Base-by-base conservation (phyloP, 2,329 filamentous ascomycete species). In the Myriosclerotinia curreyana region DNA sequence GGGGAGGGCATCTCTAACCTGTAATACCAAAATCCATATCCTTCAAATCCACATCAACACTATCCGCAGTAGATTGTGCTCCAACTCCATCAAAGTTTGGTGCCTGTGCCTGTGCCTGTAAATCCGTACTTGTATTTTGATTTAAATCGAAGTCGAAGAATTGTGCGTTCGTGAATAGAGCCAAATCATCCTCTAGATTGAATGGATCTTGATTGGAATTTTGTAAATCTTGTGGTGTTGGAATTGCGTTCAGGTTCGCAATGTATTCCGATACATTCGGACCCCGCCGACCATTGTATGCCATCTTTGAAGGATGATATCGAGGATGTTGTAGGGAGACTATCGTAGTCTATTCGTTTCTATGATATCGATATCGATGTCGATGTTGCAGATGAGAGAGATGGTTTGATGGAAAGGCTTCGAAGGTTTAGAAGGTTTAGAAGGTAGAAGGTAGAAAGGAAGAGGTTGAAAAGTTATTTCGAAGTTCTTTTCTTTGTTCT, bases 221-320 rank as follows among this genome's bases (percentile, higher is more conserved):
- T 44, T 71, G 67, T 66, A 88, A 81, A 62, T 89, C 84, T 71
- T 86, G 85, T 66, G 88, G 80, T 66, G 86, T 80, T 2, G 83
- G 83, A 64, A 88, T 80, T 53, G 83, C 85, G 80, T 96, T 96
- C 72, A 97, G 82, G 71, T 93, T 89, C 73, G 91, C 89, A 69
- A 97, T 83, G 79, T 95, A 96, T 74, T 92, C 89, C 74, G 92
- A 92, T 78, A 96, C 90, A 77, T 96, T 96, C 74, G 91, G 89
- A 71, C 85, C 90, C 74, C 89, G 87, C 67, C 91, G 89, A 74
- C 87, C 88, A 77, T 83, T 87, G 83, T 86, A 92, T 75, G 81
- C 83, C 76, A 90, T 86, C 89, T 92, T 92, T 92, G 56, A 56
- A 22, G 14, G 42, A 38, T n/a, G 11, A 17, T 20, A 48, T 48